Conservation (phyloP, 108 stramenopile genomes). For the Licmophora abbreviata region DNA sequence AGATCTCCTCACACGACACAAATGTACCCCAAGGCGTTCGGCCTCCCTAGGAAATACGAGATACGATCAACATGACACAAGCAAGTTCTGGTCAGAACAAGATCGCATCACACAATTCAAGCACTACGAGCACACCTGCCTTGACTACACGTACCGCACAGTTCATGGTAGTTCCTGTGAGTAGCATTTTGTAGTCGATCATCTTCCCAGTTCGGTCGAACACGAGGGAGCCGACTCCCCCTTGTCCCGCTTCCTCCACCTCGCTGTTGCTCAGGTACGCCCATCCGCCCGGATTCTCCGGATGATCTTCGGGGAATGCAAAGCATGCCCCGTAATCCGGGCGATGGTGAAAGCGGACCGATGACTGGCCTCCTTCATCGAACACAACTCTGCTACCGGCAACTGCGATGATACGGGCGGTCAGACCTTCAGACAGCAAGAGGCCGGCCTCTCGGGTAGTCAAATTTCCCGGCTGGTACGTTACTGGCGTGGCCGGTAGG, state of each 20-base stretch:
- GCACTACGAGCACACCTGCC: too few relatives aligned
- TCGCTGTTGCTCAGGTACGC: conserved; percentile 17
- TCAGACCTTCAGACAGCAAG: conserved; percentile 7
- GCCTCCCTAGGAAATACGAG: conserved; percentile 17
- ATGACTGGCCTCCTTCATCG: conserved; percentile 12
- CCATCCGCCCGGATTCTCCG: conserved; percentile 12
- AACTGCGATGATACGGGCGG: conserved; percentile 15
- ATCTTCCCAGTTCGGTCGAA: conserved; percentile 15
- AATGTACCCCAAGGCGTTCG: conserved; percentile 39
- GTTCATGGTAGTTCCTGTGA: conserved; percentile 20
- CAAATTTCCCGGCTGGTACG: conserved; percentile 37
- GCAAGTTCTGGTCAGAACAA: too few relatives aligned
- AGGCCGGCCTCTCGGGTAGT: conserved; percentile 17
- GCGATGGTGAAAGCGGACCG: conserved; percentile 23
- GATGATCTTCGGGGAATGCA: conserved; percentile 3
- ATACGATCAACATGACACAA: background rate
- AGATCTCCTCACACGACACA: conserved; percentile 34
- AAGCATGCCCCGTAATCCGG: conserved; percentile 43
- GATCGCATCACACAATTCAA: too few relatives aligned
- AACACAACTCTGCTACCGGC: conserved; percentile 13
- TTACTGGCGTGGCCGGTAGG: too few relatives aligned
- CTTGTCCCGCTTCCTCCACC: conserved; percentile 1
- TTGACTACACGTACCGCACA: too few relatives aligned
- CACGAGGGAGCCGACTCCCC: conserved; percentile 10
- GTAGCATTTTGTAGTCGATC: conserved; percentile 9